Percentiles rank a stretch among this genome's conserved stretches.
These are phyloP conservation scores for Davidsoniella neocaledoniae DNA, from an alignment of 2,329 filamentous ascomycete species.

Conservation along the genomic window DNA sequence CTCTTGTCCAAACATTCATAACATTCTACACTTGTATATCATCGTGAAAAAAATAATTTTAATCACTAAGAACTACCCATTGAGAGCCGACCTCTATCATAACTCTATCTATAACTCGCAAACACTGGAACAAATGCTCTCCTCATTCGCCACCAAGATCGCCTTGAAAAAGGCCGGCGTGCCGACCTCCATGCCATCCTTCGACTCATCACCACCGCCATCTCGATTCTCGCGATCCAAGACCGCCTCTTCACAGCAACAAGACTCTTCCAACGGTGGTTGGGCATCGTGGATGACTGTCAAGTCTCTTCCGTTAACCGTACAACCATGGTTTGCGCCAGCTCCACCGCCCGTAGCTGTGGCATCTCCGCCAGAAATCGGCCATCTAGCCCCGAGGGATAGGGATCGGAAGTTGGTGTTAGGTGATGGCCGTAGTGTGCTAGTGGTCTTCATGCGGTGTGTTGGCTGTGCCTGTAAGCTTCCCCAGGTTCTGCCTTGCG, in stretches of 20 bases:
- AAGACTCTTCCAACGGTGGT: neutral
- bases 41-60: too few species aligned
- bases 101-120: too few species aligned
- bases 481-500: neutral
- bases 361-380: conserved; percentile 27
- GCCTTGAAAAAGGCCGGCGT: conserved; percentile 41
- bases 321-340: conserved; percentile 36
- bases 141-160: conserved; percentile 38
- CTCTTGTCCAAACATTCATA: too few species aligned
- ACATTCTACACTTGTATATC: too few species aligned
- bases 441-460: conserved; percentile 37
- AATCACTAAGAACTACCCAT: too few species aligned
- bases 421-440: conserved; percentile 26
- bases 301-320: conserved; percentile 32
- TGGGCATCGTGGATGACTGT: conserved; percentile 33
- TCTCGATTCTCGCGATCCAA: conserved; percentile 5
- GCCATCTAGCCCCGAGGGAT: conserved; percentile 32
- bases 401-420: conserved; percentile 27
- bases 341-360: conserved; percentile 32
- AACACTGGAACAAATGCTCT: conserved; percentile 29
- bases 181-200: conserved; percentile 31
- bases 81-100: too few species aligned
- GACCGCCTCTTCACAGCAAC: conserved; percentile 16
- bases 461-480: conserved; percentile 38
- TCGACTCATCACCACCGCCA: conserved; percentile 17